Evolutionary conservation across 2,329 filamentous ascomycete species (phyloP).

Genomic region (Pseudogymnoascus sp.): DNA sequence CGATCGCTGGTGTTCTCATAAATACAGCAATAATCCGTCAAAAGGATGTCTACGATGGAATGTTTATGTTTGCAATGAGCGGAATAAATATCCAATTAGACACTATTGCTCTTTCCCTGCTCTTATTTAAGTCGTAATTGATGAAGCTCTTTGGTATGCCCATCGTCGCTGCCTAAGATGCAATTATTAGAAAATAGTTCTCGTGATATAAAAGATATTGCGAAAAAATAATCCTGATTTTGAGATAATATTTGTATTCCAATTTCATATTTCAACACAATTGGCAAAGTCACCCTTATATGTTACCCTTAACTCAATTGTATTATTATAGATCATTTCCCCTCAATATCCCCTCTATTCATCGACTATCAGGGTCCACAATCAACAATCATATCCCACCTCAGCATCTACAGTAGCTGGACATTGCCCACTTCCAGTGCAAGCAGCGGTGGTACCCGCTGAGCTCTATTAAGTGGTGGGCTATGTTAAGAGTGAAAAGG

Average conservation of each 20-base stretch:
- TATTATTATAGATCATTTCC: background rate
- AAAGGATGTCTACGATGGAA: background rate
- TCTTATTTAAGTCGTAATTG: background rate
- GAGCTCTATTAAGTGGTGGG: background rate
- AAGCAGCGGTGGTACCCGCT: background rate
- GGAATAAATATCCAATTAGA: background rate
- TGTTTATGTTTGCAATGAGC: background rate
- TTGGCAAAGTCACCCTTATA: background rate
- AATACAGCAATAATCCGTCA: background rate
- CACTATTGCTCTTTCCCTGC: background rate
- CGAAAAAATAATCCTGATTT: background rate
- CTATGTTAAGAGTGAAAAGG: background rate
- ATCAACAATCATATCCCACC: background rate
- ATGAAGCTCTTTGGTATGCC: background rate
- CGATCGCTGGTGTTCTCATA: background rate
- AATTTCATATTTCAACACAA: background rate
- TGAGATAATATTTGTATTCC: background rate
- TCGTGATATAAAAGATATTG: too few relatives aligned
- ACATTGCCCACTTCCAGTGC: background rate
- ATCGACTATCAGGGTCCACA: background rate
- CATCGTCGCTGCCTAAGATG: background rate
- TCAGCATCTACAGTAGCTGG: background rate
- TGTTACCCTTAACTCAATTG: background rate
- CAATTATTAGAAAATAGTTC: background rate
- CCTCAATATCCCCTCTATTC: background rate